phyloP scores from a whole-genome alignment of 495 filamentous ascomycete genomes.

The Penicillium dipodomyicola region DNA sequence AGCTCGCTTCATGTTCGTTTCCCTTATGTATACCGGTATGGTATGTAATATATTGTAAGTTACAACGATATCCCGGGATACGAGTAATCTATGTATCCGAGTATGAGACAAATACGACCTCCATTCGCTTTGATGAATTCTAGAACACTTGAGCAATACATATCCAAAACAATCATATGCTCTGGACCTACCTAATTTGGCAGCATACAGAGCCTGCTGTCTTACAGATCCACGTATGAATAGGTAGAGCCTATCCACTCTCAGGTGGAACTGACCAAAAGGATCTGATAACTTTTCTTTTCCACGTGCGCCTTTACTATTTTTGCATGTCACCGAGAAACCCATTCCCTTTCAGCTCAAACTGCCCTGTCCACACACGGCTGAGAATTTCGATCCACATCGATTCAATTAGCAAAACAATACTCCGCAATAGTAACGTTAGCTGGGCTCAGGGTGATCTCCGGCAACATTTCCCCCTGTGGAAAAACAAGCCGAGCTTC shows the following conservation, averaged over 20 bases:
- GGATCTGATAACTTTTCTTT: conserved; percentile 8
- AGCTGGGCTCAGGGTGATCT: not conserved
- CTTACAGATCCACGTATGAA: not conserved
- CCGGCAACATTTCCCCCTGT: not conserved
- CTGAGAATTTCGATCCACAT: not conserved
- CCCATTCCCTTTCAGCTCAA: not conserved
- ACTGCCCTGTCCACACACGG: not conserved
- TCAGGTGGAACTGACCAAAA: not conserved
- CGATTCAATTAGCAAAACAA: not conserved
- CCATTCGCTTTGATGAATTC: not conserved
- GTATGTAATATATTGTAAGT: not conserved
- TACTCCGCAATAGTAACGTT: too few species aligned
- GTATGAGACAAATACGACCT: not conserved
- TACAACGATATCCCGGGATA: not conserved
- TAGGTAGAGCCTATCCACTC: not conserved
- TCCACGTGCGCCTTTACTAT: not conserved
- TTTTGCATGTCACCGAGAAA: conserved; percentile 1
- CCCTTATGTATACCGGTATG: not conserved
- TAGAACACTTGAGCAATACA: not conserved
- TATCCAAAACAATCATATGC: not conserved
- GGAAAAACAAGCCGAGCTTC: conserved; percentile 4
- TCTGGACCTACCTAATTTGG: not conserved
- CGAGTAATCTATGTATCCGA: not conserved
- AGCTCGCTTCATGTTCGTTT: too few species aligned
- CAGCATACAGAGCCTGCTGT: not conserved